A percentile compares a stretch with the other conserved stretches of the same genome.
Evolutionary conservation across 2,329 filamentous ascomycete genomes (phyloP).

Genomic region (Aspergillus spinulosporus): DNA sequence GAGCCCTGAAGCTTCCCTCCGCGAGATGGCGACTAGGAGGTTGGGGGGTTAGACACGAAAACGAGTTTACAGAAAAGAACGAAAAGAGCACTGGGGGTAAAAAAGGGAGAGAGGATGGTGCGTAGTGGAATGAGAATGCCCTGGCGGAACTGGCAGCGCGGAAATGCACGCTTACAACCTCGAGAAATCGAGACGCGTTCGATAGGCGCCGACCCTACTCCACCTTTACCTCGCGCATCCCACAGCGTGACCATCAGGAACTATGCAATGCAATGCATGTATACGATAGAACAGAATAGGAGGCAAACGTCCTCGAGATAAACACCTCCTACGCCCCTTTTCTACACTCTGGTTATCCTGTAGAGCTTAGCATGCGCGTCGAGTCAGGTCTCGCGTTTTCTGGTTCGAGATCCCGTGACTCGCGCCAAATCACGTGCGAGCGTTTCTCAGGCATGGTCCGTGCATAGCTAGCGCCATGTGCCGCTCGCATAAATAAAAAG

Average conservation of each 20-base stretch:
- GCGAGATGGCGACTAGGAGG: slow-evolving; percentile 23
- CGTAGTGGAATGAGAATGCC: slow-evolving; percentile 42
- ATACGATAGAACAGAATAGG: slow-evolving; percentile 5
- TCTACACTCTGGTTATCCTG: not conserved
- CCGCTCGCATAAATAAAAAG: slow-evolving; percentile 10
- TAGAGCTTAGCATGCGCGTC: slow-evolving; percentile 19
- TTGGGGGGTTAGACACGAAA: slow-evolving; percentile 25
- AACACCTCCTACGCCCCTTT: not conserved
- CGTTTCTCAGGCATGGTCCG: slow-evolving; percentile 6
- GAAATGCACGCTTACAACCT: slow-evolving; percentile 42
- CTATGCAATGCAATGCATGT: slow-evolving; percentile 20
- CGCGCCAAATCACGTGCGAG: slow-evolving; percentile 23
- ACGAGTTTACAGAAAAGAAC: slow-evolving; percentile 27
- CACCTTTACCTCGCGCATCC: slow-evolving; percentile 28
- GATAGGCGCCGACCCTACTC: slow-evolving; percentile 40
- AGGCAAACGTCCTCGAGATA: not conserved
- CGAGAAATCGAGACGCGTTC: slow-evolving; percentile 38
- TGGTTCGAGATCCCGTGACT: slow-evolving; percentile 25
- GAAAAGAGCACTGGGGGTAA: slow-evolving; percentile 22
- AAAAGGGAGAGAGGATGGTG: slow-evolving; percentile 29
- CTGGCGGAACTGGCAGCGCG: slow-evolving; percentile 37
- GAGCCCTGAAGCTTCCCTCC: slow-evolving; percentile 19
- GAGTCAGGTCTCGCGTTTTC: slow-evolving; percentile 25
- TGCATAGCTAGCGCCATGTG: slow-evolving; percentile 17
- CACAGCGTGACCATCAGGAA: slow-evolving; percentile 16